Evolutionary conservation across 805 yeast species (phyloP), one percentile per base, ranked within the genome.

Genomic region (Sugiyamaella floridensis): DNA sequence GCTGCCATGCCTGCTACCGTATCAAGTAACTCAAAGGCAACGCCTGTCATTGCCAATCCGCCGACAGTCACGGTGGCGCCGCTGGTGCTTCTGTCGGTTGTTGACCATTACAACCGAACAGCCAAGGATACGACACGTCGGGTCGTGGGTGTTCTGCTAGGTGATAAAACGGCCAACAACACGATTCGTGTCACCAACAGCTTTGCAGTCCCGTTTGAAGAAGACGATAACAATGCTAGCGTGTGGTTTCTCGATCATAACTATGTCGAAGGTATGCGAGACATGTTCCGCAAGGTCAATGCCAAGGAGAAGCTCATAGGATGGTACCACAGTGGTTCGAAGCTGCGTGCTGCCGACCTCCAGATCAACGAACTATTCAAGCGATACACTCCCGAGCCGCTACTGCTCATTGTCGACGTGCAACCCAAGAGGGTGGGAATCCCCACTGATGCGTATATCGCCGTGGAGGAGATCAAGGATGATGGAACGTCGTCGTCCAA

Each of bases 261-360:
- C 68, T 93, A 84, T 68, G 88, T 93, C 55, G 98, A 92, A 66
- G 81, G 86, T 51, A 93, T 93, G 99, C 85, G 89, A 58, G 97
- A 89, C 60, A 93, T 93, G 99, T 92, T 89, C 73, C 89, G 87
- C 67, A 93, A 95, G 69, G 90, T 93, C 68, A 95, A 90, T 72
- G 99, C 99, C 16, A 90, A 88, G 71, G 99, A 93, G 69, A 87
- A 82, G 67, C 76, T 93, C 47, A 83, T 93, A 66, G 99, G 99
- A n/a, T 93, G 99, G 99, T 93, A 93, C 68, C 99, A 93, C 70
- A 85, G 96, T 8, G 99, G 99, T 4, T 97, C 98, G 16, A 89
- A 89, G 68, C 78, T 95, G 59, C 83, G 81, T 62, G 79, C 90
- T 1, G 84, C 95, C 14, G 99, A 93, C 67, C 75, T 93, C 58